Base-by-base conservation (phyloP, 148 eudicot species). In the Heliosperma pusillum region DNA sequence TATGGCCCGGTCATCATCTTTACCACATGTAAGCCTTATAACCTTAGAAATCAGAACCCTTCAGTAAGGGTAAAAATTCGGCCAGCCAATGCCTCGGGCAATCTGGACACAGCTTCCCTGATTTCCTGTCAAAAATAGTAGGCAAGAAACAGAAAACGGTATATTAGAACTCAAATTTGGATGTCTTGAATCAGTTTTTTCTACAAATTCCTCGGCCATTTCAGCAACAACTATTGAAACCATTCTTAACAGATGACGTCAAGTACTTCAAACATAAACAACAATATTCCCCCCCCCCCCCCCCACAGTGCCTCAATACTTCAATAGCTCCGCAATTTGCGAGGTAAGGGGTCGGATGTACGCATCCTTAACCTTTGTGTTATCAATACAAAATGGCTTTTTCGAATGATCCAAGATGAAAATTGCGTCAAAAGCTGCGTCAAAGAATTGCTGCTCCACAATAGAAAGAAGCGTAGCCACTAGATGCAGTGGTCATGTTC, bases 21-120 rank as follows among this genome's bases (percentile, higher is more conserved):
- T 16, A 33, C 16, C 5, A 27, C 42, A 30, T 30, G 69, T 30
- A n/a, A 65, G n/a, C 33, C 69, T 7, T 33, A 42, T 17, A 65
- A 17, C 24, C 24, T 27, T 65, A 5, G 13, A 69, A 72, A 55
- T 88, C 86, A 90, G 60, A 94, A 84, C 71, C 98, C 96, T 80
- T 94, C 91, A 2, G 90, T 90, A 13, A 91, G 86, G 21, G 93
- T 87, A 78, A 84, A 90, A 40, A 90, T 89, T 74, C 98, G 85
- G 55, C 86, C 89, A 10, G 86, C 78, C 71, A 94, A 88, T 33
- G 86, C 79, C 47, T 84, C 82, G 2, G 90, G 91, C 78, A 94
- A 71, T 77, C 82, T 80, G 65, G 88, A 81, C 69, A 91, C 66
- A 57, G 97, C 98, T 60, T 80, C 86, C 73, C 82, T 72, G 71